phyloP scores from a whole-genome alignment of 2,329 filamentous ascomycete species.

The Aspergillus fischeri region DNA sequence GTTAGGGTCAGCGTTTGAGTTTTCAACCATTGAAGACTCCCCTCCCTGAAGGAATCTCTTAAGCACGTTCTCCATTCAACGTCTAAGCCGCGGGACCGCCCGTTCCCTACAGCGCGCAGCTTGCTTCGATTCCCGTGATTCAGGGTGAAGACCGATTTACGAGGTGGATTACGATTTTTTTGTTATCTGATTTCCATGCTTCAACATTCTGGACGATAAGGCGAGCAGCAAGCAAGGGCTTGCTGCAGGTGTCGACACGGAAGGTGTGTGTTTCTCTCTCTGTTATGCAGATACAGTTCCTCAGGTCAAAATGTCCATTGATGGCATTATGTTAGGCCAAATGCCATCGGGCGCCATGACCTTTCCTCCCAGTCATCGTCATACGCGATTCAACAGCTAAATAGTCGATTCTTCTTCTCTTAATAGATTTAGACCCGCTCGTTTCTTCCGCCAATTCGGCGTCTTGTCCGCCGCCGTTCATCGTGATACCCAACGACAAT shows the following conservation, averaged over 20 bases:
- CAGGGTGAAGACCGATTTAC: slow-evolving; percentile 19
- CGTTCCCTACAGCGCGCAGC: slow-evolving; percentile 4
- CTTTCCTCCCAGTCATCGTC: background rate
- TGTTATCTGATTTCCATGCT: slow-evolving; percentile 40
- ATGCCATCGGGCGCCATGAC: background rate
- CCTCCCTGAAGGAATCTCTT: background rate
- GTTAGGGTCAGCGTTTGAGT: slow-evolving; percentile 4
- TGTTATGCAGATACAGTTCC: background rate
- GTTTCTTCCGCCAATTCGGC: slow-evolving; percentile 37
- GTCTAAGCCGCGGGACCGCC: slow-evolving; percentile 1
- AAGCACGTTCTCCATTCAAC: background rate
- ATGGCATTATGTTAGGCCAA: background rate
- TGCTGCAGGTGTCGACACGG: slow-evolving; percentile 46
- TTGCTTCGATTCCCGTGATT: slow-evolving; percentile 4
- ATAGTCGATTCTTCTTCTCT: slow-evolving; percentile 7
- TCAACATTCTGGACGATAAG: slow-evolving; percentile 43
- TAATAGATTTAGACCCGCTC: slow-evolving; percentile 35
- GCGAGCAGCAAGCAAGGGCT: slow-evolving; percentile 46
- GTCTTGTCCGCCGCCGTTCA: slow-evolving; percentile 28
- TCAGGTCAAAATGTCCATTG: slow-evolving; percentile 7
- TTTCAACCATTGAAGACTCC: slow-evolving; percentile 16
- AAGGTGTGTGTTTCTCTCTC: slow-evolving; percentile 32
- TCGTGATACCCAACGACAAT: slow-evolving; percentile 23
- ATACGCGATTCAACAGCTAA: slow-evolving; percentile 4
- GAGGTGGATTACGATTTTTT: slow-evolving; percentile 24